Percentiles rank a stretch among this genome's conserved stretches.
These are phyloP conservation scores for Fomitopsis betulina DNA, from an alignment of 1,284 basidiomycete genomes.

Conservation along the genomic window DNA sequence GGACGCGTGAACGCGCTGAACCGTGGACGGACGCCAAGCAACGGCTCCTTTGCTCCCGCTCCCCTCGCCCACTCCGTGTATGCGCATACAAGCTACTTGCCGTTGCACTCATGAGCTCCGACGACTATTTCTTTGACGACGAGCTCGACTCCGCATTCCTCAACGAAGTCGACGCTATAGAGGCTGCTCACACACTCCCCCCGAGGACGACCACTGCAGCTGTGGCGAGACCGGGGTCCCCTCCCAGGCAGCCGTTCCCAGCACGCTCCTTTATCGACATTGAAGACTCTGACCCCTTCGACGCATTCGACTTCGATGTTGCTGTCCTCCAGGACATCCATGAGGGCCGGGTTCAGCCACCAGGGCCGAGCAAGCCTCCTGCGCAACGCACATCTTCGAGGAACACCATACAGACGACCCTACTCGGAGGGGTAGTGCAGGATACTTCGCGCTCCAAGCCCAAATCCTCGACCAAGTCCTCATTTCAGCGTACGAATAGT, in stretches of 20 bases:
- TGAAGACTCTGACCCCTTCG: slow-evolving; percentile 47
- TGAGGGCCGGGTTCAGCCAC: slow-evolving; percentile 23
- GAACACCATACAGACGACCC: slow-evolving; percentile 55
- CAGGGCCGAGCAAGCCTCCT: slow-evolving; percentile 35
- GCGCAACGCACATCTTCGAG: slow-evolving; percentile 18
- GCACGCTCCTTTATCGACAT: slow-evolving; percentile 24
- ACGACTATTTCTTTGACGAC: slow-evolving; percentile 59
- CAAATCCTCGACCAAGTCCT: slow-evolving; percentile 20
- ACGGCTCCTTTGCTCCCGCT: neutral
- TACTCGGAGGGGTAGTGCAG: slow-evolving; percentile 53
- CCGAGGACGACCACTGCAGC: slow-evolving; percentile 1
- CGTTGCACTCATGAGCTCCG: slow-evolving; percentile 52
- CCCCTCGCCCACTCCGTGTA: neutral
- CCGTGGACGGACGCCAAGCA: neutral
- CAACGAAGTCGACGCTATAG: slow-evolving; percentile 60
- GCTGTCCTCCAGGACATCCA: slow-evolving; percentile 47
- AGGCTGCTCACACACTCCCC: slow-evolving; percentile 41
- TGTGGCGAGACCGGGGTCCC: neutral
- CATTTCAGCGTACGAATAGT: slow-evolving; percentile 37
- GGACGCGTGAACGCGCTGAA: neutral
- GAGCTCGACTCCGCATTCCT: slow-evolving; percentile 47
- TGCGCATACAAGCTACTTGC: neutral
- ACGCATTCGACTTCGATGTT: slow-evolving; percentile 54
- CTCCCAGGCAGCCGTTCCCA: slow-evolving; percentile 8
- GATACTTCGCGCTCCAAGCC: slow-evolving; percentile 30